Base-by-base conservation (phyloP, 2,329 filamentous ascomycete species). In the Dactylellina sp. region DNA sequence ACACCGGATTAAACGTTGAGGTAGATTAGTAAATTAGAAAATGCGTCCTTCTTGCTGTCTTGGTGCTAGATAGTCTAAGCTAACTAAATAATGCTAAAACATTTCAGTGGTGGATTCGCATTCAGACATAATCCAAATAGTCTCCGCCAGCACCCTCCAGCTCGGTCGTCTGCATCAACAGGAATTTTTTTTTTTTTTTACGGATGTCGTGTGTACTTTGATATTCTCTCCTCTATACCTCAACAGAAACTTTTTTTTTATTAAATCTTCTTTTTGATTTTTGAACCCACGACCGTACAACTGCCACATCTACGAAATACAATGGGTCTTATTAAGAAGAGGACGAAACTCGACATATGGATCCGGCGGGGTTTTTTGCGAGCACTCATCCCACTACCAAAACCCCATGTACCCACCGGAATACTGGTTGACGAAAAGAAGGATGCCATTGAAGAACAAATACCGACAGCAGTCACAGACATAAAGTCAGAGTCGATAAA, bases 281-380 rank as follows among this genome's bases (percentile, higher is more conserved):
- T n/a, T n/a, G n/a, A n/a, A n/a, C n/a, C n/a, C n/a, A n/a, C n/a
- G n/a, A n/a, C n/a, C n/a, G n/a, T n/a, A n/a, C n/a, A n/a, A n/a
- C n/a, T n/a, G n/a, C n/a, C 7, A 24, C 20, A 16, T 32, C n/a
- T 9, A 7, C 47, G 22, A 20, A 24, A 7, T 9, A 60, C 25
- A 16, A 72, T 72, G 68, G 68, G 68, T n/a, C n/a, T 72, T 22
- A 60, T 72, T 25, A 65, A 63, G 47, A 72, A 65, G 53, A 57
- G 44, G 20, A 62, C 60, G 7, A 55, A 39, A 25, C 44, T 64
- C 53, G 66, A 53, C 40, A 49, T 72, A 14, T 49, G 61, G 32
- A 63, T 63, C 25, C 60, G 68, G 25, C 60, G 60, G 28, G 50
- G 60, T 20, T 40, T 72, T 25, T n/a, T 63, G 32, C 57, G 55